Conservation (phyloP, 495 filamentous ascomycete species). For the Trichoderma reesei region DNA sequence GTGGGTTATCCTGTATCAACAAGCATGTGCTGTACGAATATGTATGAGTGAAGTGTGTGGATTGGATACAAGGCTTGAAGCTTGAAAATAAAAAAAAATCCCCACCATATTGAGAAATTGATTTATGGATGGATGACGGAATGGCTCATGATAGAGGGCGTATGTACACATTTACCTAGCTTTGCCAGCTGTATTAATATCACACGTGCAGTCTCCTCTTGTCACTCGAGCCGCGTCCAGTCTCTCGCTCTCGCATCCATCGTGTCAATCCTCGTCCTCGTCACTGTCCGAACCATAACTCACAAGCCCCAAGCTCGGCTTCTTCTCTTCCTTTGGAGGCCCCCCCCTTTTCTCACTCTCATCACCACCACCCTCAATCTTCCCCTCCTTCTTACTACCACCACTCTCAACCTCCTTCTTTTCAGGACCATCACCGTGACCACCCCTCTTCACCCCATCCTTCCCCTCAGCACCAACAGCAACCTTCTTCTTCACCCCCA, state of each 20-base stretch:
- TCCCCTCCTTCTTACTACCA: neutral
- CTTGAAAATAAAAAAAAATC: neutral
- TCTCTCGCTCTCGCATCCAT: neutral
- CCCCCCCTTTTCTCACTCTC: slow-evolving; percentile 1
- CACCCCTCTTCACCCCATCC: slow-evolving; percentile 17
- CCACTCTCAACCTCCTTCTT: slow-evolving; percentile 1
- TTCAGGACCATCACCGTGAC: slow-evolving; percentile 26
- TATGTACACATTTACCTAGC: neutral
- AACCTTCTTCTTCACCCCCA: slow-evolving; percentile 17
- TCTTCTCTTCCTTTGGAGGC: slow-evolving; percentile 14
- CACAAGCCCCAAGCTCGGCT: slow-evolving; percentile 17
- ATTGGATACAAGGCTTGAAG: neutral
- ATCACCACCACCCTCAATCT: neutral
- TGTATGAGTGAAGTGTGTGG: neutral
- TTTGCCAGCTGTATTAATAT: neutral
- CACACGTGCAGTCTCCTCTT: neutral
- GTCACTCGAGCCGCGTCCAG: neutral
- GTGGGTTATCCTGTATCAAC: neutral
- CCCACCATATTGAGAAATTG: neutral
- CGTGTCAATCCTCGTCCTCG: slow-evolving; percentile 12
- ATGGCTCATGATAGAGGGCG: neutral
- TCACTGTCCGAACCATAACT: slow-evolving; percentile 26
- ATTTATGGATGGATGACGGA: neutral
- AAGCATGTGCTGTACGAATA: slow-evolving; percentile 3
- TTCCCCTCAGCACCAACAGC: slow-evolving; percentile 12